These are phyloP conservation scores for Neonectria sp. DNA, from an alignment of 2,329 filamentous ascomycete genomes.

Conservation along the genomic window DNA sequence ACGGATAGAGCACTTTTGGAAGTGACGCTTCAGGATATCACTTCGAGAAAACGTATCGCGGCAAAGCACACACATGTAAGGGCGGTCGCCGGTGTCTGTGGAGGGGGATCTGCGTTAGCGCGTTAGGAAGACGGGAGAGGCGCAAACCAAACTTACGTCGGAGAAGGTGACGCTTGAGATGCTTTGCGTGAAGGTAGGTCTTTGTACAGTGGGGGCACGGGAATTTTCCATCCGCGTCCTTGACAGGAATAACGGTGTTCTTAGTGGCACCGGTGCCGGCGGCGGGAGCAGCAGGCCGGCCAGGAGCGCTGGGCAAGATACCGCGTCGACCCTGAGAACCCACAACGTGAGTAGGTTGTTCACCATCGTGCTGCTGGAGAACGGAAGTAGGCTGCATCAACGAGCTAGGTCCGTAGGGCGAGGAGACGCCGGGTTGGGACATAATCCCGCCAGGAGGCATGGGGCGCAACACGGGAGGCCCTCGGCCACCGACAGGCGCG, in stretches of 20 bases:
- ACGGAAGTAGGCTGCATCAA: slow-evolving; percentile 71
- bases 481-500: slow-evolving; percentile 72
- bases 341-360: slow-evolving; percentile 90
- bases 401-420: slow-evolving; percentile 72
- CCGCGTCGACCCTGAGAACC: slow-evolving; percentile 94
- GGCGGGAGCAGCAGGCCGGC: slow-evolving; percentile 82
- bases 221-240: slow-evolving; percentile 98
- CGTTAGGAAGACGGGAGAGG: slow-evolving; percentile 6
- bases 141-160: slow-evolving; percentile 80
- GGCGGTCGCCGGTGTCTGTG: slow-evolving; percentile 94
- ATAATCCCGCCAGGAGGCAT: slow-evolving; percentile 79
- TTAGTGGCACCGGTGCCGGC: slow-evolving; percentile 79
- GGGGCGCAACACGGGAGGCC: slow-evolving; percentile 75
- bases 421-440: slow-evolving; percentile 69
- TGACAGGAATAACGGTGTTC: slow-evolving; percentile 88
- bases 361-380: slow-evolving; percentile 65
- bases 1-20: slow-evolving; percentile 98
- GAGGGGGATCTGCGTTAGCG: slow-evolving; percentile 16
- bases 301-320: slow-evolving; percentile 91
- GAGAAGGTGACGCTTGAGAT: slow-evolving; percentile 95
- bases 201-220: slow-evolving; percentile 98
- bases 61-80: slow-evolving; percentile 98
- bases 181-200: slow-evolving; percentile 97
- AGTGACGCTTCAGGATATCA: slow-evolving; percentile 98
- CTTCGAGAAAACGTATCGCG: slow-evolving; percentile 98